Base-by-base conservation (phyloP, 768 basidiomycete genomes). In the Crucibulum laeve region DNA sequence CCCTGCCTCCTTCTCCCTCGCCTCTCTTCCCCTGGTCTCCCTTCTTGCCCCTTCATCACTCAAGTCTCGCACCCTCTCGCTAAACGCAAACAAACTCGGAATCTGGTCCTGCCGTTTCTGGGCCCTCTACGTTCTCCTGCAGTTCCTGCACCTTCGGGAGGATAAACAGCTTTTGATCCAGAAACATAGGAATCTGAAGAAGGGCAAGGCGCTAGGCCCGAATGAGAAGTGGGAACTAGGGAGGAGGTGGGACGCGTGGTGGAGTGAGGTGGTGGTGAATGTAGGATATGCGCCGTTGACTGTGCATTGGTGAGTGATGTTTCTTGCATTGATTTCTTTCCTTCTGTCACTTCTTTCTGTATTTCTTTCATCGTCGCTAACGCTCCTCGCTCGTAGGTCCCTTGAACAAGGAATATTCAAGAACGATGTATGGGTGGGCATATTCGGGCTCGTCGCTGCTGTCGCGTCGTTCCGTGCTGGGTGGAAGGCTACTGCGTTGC, bases 101-200 rank as follows among this genome's bases (percentile, higher is more conserved):
- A 52, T 83, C 41, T 88, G 84, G 86, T 90, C 88, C 11, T 78
- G 74, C 42, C 81, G 91, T 17, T 86, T 82, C 59, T 94, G 90
- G 91, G 84, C 82, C 1, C 60, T 77, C 18, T 93, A 93, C 54
- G 72, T 90, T 32, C 49, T 84, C 23, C 77, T 94, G 37, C 90
- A 89, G 44, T 81, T 91, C 49, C 76, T 73, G 4, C 87, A 88
- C 54, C 67, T 89, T 42, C 63, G 71, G 23, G 84, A 89, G 56
- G 86, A 90, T 53, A 70, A 74, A 47, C 75, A 75, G 49, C 52
- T 87, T 11, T 59, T 90, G 15, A 67, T 70, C 36, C 63, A 70
- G 50, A 72, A 74, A 43, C 75, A 84, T 50, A 75, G 69, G 10
- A 68, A 69, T 4, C 57, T 89, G 33, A 73, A 66, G 42, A 86